Evolutionary conservation across 2,329 filamentous ascomycete genomes (phyloP), one percentile per base, ranked within the genome.

Genomic region (Penicillium sumatraense): DNA sequence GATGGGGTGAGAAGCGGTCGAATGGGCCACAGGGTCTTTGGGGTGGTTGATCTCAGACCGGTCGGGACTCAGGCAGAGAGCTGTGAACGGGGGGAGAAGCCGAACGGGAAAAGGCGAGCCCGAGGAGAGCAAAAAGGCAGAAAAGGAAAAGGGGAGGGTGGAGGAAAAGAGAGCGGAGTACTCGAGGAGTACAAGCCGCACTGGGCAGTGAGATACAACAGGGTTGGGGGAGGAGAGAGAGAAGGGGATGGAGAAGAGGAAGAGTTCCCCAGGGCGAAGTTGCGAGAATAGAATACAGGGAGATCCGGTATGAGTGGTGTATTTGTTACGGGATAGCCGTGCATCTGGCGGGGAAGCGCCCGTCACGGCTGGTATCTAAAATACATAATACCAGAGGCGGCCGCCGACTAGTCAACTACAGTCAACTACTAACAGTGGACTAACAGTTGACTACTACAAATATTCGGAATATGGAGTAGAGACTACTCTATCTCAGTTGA

Each of bases 161-260:
- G 11, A 29, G 42, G 36, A 23, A 55, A 51, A 53, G 33, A 45
- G 57, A 54, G 41, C 64, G 56, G 49, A 48, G 53, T 57, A 57
- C 60, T 64, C 60, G 57, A 67, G 61, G 64, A 70, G 69, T 68
- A 69, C 66, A 61, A 61, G 63, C 60, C 64, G 68, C 62, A 63
- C 71, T 67, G 52, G 62, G 64, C 63, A 72, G 61, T 57, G 58
- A 58, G 59, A 63, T 49, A 46, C 53, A 56, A 5, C n/a, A 7
- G 29, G 58, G 54, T 51, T 51, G 55, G 59, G 60, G 55, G 58
- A 59, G 57, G 57, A 61, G 57, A 67, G 56, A 57, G 59, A 53
- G 60, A 51, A 54, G 50, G 58, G 56, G 57, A 56, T 59, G 62
- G 53, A 58, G 54, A 52, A 56, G 51, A 54, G 49, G 59, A 49